phyloP scores from a whole-genome alignment of 805 yeast genomes.

The Metschnikowia henanensis region DNA sequence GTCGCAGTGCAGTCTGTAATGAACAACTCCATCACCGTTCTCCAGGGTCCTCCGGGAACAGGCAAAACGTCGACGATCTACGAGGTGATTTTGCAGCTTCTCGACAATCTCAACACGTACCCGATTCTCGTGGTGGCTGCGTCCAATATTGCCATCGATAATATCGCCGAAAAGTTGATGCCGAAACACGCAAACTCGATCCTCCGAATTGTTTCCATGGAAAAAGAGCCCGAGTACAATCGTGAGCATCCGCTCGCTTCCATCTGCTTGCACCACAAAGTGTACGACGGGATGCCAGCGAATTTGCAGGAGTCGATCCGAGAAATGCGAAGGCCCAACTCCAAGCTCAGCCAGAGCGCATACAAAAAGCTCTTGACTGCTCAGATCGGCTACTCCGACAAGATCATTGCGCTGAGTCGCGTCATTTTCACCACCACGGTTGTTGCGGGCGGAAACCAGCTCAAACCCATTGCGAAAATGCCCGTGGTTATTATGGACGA shows the following conservation, averaged over 20 bases:
- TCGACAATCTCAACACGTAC: constrained; percentile 52
- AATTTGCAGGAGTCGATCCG: constrained; percentile 42
- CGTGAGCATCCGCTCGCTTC: constrained; percentile 55
- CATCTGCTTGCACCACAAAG: constrained; percentile 64
- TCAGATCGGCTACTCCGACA: constrained; percentile 45
- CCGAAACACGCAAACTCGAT: constrained; percentile 49
- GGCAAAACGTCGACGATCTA: constrained; percentile 46
- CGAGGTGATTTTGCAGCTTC: constrained; percentile 50
- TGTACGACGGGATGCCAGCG: constrained; percentile 49
- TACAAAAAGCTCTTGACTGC: constrained; percentile 51
- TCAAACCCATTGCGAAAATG: constrained; percentile 52
- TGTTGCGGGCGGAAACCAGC: constrained; percentile 61
- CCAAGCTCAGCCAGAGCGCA: constrained; percentile 31
- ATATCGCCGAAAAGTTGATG: constrained; percentile 68
- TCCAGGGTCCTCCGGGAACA: constrained; percentile 46
- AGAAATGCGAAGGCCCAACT: constrained; percentile 37
- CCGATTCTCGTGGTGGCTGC: constrained; percentile 77
- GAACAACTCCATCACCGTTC: constrained; percentile 48
- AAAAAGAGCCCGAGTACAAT: constrained; percentile 62
- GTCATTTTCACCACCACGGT: constrained; percentile 74
- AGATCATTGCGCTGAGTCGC: constrained; percentile 47
- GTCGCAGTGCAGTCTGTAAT: constrained; percentile 51
- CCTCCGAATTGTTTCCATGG: constrained; percentile 56
- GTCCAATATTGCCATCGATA: constrained; percentile 73
- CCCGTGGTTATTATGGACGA: constrained; percentile 81